Conservation (phyloP, 805 yeast species). For the Yamadazyma phyllophila region DNA sequence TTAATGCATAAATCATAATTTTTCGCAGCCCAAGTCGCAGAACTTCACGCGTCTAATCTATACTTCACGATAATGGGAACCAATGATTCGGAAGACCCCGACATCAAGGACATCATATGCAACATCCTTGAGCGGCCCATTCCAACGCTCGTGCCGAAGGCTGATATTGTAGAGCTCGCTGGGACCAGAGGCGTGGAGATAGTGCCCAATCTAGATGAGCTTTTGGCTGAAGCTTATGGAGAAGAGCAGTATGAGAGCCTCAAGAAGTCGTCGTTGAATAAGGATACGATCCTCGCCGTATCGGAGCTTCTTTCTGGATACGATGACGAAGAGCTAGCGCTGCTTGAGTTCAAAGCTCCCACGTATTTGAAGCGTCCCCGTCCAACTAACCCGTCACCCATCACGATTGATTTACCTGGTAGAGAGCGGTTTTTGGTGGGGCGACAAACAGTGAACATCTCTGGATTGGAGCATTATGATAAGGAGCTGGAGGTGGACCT, state of each 20-base stretch:
- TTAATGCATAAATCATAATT: not conserved
- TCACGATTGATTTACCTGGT: slow-evolving; percentile 2
- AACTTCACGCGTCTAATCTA: not conserved
- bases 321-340: slow-evolving; percentile 3
- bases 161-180: slow-evolving; percentile 6
- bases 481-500: not conserved
- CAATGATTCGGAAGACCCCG: not conserved
- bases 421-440: slow-evolving; percentile 4
- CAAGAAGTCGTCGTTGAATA: not conserved
- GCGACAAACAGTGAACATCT: not conserved
- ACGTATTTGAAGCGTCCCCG: not conserved
- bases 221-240: slow-evolving; percentile 2
- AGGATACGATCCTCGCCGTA: not conserved
- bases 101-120: not conserved
- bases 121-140: not conserved
- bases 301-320: not conserved
- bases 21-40: not conserved
- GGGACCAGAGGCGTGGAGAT: not conserved
- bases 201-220: not conserved
- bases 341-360: not conserved
- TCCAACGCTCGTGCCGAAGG: slow-evolving; percentile 6
- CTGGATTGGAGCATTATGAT: not conserved
- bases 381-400: not conserved
- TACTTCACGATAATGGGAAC: no score
- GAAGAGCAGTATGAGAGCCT: not conserved